A percentile compares a stretch with the other conserved stretches of the same genome.
phyloP scores from a whole-genome alignment of 1,284 basidiomycete genomes.

The Cryptococcus floricola region DNA sequence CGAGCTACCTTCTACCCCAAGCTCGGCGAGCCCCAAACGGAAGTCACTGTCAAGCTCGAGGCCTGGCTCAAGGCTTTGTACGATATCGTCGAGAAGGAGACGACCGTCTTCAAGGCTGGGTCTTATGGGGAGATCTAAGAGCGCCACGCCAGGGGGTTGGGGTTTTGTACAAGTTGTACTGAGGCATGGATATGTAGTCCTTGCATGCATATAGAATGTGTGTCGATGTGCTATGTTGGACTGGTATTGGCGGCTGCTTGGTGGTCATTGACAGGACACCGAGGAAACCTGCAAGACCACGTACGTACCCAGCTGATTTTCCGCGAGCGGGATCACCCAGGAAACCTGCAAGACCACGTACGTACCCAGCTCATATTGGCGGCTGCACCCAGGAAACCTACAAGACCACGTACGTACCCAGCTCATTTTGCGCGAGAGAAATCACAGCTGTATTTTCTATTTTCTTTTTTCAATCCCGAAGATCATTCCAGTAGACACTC shows the following conservation, averaged over 20 bases:
- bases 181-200: not conserved
- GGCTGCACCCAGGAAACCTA: no score
- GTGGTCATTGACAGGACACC: no score
- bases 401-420: no score
- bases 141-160: no score
- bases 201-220: not conserved
- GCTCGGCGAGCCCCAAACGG: constrained; percentile 68
- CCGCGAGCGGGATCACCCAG: no score
- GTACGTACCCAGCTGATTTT: no score
- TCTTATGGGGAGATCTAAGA: constrained; percentile 59
- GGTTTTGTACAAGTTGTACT: not conserved
- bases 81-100: constrained; percentile 65
- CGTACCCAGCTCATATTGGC: not conserved
- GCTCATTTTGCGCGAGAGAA: no score
- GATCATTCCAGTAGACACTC: no score
- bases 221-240: not conserved
- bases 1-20: constrained; percentile 85
- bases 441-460: no score
- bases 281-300: no score
- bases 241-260: not conserved
- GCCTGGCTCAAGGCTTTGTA: constrained; percentile 77
- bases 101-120: constrained; percentile 67
- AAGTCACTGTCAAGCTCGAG: constrained; percentile 65
- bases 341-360: no score
- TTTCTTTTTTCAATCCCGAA: no score